These are phyloP conservation scores for Epichloe sylvatica DNA, from an alignment of 2,329 filamentous ascomycete species.

Conservation along the genomic window DNA sequence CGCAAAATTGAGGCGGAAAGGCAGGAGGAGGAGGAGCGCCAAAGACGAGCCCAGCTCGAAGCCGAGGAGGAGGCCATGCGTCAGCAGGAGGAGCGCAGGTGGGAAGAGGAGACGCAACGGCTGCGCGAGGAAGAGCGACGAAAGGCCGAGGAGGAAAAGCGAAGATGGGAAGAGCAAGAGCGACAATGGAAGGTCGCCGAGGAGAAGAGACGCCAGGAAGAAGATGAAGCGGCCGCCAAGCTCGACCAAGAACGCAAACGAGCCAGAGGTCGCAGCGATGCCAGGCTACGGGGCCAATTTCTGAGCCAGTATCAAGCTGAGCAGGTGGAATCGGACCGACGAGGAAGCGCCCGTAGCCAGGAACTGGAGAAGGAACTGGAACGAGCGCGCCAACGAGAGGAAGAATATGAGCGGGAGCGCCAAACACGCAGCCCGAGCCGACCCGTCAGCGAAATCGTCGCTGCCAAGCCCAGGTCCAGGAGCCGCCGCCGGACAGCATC, in stretches of 20 bases:
- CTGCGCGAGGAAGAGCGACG: slow-evolving; percentile 45
- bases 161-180: slow-evolving; percentile 67
- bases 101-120: slow-evolving; percentile 51
- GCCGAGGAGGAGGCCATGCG: slow-evolving; percentile 49
- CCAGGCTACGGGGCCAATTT: slow-evolving; percentile 65
- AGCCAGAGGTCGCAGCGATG: slow-evolving; percentile 48
- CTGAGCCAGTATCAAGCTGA: slow-evolving; percentile 76
- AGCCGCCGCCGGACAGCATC: slow-evolving; percentile 9
- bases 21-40: slow-evolving; percentile 39
- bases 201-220: slow-evolving; percentile 55
- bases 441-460: slow-evolving; percentile 6
- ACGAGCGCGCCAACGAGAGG: slow-evolving; percentile 46
- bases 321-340: slow-evolving; percentile 24
- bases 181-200: slow-evolving; percentile 65
- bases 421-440: slow-evolving; percentile 26
- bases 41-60: slow-evolving; percentile 31
- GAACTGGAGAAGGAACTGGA: slow-evolving; percentile 65
- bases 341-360: slow-evolving; percentile 40
- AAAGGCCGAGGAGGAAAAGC: slow-evolving; percentile 52
- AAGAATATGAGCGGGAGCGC: slow-evolving; percentile 46
- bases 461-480: slow-evolving; percentile 12
- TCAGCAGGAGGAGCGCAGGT: slow-evolving; percentile 49
- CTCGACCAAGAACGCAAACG: slow-evolving; percentile 53
- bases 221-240: slow-evolving; percentile 55
- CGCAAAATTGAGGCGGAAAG: slow-evolving; percentile 48